These are phyloP conservation scores for Entophlyctis helioformis DNA, from an alignment of 192 early-diverging fungal genomes.

Conservation along the genomic window DNA sequence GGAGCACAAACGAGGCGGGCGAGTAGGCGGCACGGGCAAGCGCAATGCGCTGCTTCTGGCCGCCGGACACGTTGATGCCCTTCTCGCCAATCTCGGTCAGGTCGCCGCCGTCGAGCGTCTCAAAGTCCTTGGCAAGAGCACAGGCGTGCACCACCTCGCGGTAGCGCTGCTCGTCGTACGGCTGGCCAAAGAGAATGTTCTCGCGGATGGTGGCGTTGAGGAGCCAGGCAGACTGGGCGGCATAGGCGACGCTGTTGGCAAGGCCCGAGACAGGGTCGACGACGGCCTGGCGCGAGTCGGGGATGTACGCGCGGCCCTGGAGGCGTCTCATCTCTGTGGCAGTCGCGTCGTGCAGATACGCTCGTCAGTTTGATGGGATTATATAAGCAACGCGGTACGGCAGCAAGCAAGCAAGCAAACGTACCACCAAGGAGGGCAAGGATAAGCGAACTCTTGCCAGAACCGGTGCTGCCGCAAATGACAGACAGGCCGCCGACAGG, in stretches of 20 bases:
- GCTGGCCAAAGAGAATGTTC: slow-evolving; percentile 75
- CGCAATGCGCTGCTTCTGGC: slow-evolving; percentile 34
- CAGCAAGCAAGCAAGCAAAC: not conserved
- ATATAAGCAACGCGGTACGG: too few relatives aligned
- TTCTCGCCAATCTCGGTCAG: slow-evolving; percentile 72
- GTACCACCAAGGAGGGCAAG: slow-evolving; percentile 57
- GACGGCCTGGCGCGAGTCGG: slow-evolving; percentile 2
- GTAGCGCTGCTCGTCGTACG: slow-evolving; percentile 65
- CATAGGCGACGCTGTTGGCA: slow-evolving; percentile 54
- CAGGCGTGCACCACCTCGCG: slow-evolving; percentile 69
- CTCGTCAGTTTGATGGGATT: too few relatives aligned
- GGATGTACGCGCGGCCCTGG: slow-evolving; percentile 16
- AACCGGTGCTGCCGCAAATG: slow-evolving; percentile 74
- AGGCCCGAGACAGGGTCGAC: not conserved
- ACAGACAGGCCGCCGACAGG: slow-evolving; percentile 30
- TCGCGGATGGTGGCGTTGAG: slow-evolving; percentile 44
- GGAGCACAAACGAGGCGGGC: slow-evolving; percentile 50
- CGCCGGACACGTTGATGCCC: slow-evolving; percentile 33
- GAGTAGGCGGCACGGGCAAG: slow-evolving; percentile 68
- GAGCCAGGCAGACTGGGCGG: slow-evolving; percentile 59
- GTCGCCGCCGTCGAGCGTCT: slow-evolving; percentile 75
- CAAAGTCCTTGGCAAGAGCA: slow-evolving; percentile 74
- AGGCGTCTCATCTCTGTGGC: slow-evolving; percentile 59
- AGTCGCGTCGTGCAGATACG: too few relatives aligned
- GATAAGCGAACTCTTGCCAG: slow-evolving; percentile 76